Conservation (phyloP, 2,329 filamentous ascomycete genomes). For the Colletotrichum zoysiae region DNA sequence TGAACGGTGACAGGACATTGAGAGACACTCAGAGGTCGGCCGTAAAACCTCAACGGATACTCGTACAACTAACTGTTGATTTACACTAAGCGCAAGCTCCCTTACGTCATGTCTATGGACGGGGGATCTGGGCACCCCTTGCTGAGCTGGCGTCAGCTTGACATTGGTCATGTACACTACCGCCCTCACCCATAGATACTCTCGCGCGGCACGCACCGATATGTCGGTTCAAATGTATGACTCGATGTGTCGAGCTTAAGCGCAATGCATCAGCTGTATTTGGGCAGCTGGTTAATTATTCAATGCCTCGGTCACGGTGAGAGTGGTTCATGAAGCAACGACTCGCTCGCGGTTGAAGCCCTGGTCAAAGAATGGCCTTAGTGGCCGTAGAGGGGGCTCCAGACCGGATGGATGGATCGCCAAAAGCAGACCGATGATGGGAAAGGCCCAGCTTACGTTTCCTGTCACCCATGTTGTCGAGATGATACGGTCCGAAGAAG, state of each 20-base stretch:
- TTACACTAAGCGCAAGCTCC: slow-evolving; percentile 9
- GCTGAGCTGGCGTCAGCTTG: slow-evolving; percentile 24
- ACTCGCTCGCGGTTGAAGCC: background rate
- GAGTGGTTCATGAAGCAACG: background rate
- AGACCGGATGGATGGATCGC: slow-evolving; percentile 22
- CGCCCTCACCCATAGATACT: background rate
- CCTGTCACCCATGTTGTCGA: slow-evolving; percentile 9
- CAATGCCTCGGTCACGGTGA: background rate
- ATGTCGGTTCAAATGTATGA: background rate
- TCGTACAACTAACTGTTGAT: background rate
- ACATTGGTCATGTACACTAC: background rate
- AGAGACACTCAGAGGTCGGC: background rate
- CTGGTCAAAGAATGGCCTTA: background rate
- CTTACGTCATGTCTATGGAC: slow-evolving; percentile 29
- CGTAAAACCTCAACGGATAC: background rate
- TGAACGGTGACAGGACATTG: background rate
- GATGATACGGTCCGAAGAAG: slow-evolving; percentile 21
- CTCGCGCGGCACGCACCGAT: slow-evolving; percentile 2
- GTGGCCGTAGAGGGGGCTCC: background rate
- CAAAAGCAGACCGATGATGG: background rate
- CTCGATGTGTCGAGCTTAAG: background rate
- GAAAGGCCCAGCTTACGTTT: background rate
- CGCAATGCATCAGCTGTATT: background rate
- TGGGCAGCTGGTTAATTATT: background rate
- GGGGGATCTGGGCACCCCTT: slow-evolving; percentile 9